These are phyloP conservation scores for Cryptococcus sp. DNA, from an alignment of 1,284 basidiomycete species.

Conservation along the genomic window DNA sequence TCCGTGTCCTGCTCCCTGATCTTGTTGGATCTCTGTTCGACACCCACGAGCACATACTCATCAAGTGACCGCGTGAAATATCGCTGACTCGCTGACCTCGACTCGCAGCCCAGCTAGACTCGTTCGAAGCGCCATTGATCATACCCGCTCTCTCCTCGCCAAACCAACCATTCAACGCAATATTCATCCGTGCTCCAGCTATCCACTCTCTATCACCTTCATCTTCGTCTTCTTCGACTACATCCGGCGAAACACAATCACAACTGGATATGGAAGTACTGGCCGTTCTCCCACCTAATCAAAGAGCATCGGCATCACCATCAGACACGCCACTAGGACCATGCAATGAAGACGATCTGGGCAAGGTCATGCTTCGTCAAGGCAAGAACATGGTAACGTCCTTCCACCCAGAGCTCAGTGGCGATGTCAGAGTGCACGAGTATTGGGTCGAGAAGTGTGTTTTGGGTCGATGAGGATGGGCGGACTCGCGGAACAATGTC, in stretches of 20 bases:
- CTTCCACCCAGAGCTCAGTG: slow-evolving; percentile 93
- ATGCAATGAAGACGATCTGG: slow-evolving; percentile 57
- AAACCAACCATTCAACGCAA: slow-evolving; percentile 71
- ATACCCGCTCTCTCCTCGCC: slow-evolving; percentile 68
- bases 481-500: no score
- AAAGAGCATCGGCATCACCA: slow-evolving; percentile 59
- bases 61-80: no score
- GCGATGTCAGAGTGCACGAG: slow-evolving; percentile 84
- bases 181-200: slow-evolving; percentile 91
- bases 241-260: not conserved
- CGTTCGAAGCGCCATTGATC: slow-evolving; percentile 77
- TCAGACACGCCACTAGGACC: slow-evolving; percentile 42
- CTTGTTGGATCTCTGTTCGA: no score
- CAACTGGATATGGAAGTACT: slow-evolving; percentile 58
- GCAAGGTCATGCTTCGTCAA: slow-evolving; percentile 83
- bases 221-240: not conserved
- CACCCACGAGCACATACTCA: no score
- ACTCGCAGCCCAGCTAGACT: slow-evolving; percentile 63
- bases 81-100: not conserved
- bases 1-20: no score
- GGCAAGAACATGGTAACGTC: slow-evolving; percentile 82
- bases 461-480: slow-evolving; percentile 28
- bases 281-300: slow-evolving; percentile 66
- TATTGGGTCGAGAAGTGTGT: slow-evolving; percentile 51
- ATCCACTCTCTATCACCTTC: slow-evolving; percentile 31